Base-by-base conservation (phyloP, 371 early-diverging fungal genomes). In the Nematocida ausubeli region DNA sequence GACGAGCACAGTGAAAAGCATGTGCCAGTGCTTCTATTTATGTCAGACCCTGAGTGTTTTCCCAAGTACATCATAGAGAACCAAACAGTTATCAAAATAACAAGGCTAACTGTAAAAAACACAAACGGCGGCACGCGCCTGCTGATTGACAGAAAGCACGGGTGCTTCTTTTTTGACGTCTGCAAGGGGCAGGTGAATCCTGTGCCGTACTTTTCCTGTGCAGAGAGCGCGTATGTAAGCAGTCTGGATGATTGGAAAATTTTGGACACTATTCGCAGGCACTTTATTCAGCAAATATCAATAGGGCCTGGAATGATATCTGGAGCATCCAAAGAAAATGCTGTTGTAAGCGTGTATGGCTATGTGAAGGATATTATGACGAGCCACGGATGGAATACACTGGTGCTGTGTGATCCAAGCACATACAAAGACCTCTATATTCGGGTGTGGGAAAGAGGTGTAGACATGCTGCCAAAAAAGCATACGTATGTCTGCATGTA, bases 111-210 rank as follows among this genome's bases (percentile, higher is more conserved):
- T 22, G 47, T 37, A 19, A 47, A 35, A 9, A n/a, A 6, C 19
- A 55, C 0, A 6, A 30, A 2, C 5, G 4, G 19, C 39, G 9
- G 50, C 6, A 42, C 54, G 4, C n/a, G 52, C 40, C 39, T 26
- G 2, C 66, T 72, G 22, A 9, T 72, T 26, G 64, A 64, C 54
- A 22, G 73, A 19, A 60, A 72, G 28, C 4, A n/a, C 1, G 73
- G 73, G 26, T 58, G 35, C 44, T 72, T 47, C 42, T 37, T 72
- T n/a, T 72, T 72, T 49, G 22, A 63, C 4, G 47, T 37, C 4
- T 30, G 66, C 16, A 34, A n/a, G 22, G 44, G 16, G 5, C 12
- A 32, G 19, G 19, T 34, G 22, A 19, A 5, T 7, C 2, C 37
- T n/a, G 24, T 50, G 37, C 63, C 63, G 16, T 63, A 72, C 35